phyloP scores from a whole-genome alignment of 2,329 filamentous ascomycete species.

The Arthroderma uncinatum region DNA sequence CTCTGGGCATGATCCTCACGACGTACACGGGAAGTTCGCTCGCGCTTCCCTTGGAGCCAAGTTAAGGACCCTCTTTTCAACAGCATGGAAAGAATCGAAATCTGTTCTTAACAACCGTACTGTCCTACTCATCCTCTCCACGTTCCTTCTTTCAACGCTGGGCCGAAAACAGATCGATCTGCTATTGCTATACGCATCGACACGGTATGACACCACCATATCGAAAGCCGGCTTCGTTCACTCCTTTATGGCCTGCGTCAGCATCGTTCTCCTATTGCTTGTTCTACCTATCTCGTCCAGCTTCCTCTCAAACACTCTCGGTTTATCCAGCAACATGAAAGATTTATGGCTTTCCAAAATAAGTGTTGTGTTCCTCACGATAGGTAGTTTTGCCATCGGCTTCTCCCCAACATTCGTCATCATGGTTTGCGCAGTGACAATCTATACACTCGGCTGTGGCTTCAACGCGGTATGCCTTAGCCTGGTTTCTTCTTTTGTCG shows the following conservation, averaged over 20 bases:
- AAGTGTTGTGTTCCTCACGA: slow-evolving; percentile 34
- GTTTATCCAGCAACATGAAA: slow-evolving; percentile 29
- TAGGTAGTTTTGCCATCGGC: slow-evolving; percentile 39
- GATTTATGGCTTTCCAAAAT: slow-evolving; percentile 38
- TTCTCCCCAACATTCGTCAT: slow-evolving; percentile 34
- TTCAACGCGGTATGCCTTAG: slow-evolving; percentile 39
- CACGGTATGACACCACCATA: slow-evolving; percentile 40
- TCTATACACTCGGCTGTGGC: slow-evolving; percentile 41
- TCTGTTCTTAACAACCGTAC: slow-evolving; percentile 30
- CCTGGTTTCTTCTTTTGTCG: slow-evolving; percentile 38
- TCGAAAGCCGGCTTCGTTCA: slow-evolving; percentile 35
- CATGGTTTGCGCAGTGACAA: slow-evolving; percentile 36
- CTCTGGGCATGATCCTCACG: background rate
- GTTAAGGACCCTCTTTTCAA: slow-evolving; percentile 5
- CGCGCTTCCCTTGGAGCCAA: background rate
- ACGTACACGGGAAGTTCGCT: background rate
- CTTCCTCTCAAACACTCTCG: slow-evolving; percentile 21
- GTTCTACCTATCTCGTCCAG: slow-evolving; percentile 35
- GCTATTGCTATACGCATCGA: slow-evolving; percentile 42
- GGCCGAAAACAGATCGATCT: slow-evolving; percentile 39
- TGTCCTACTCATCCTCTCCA: slow-evolving; percentile 34
- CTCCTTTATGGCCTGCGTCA: slow-evolving; percentile 38
- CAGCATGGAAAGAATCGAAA: slow-evolving; percentile 8
- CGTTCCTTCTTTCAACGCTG: slow-evolving; percentile 40
- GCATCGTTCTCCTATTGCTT: slow-evolving; percentile 38